These are phyloP conservation scores for Cymbopogon citratus DNA, from an alignment of 176 grass and related monocot genomes.

Conservation along the genomic window DNA sequence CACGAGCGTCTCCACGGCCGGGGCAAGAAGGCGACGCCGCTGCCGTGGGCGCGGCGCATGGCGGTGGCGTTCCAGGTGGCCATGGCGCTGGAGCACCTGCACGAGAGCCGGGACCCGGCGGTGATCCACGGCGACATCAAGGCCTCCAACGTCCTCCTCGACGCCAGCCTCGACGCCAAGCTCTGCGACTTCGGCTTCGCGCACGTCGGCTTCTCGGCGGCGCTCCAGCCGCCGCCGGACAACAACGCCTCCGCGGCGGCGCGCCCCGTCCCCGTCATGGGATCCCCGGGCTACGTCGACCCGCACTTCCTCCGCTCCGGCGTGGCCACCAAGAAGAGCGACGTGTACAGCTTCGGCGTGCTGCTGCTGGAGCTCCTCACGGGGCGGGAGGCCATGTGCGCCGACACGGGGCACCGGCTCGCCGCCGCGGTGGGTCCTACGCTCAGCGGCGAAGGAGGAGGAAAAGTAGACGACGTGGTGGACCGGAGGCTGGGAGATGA, in stretches of 20 bases:
- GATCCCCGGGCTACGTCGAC: conserved; percentile 79
- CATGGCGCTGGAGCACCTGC: conserved; percentile 77
- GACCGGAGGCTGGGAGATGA: conserved; percentile 39
- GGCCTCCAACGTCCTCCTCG: conserved; percentile 68
- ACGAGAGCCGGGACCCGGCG: conserved; percentile 57
- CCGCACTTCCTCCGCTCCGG: conserved; percentile 75
- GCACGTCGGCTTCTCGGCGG: conserved; percentile 51
- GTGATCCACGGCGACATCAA: conserved; percentile 87
- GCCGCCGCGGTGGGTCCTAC: conserved; percentile 30
- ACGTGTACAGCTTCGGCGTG: conserved; percentile 71
- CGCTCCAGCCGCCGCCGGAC: conserved; percentile 25
- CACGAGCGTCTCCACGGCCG: conserved; percentile 32
- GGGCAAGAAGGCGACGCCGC: background rate
- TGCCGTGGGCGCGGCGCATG: conserved; percentile 64
- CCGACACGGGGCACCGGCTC: conserved; percentile 38
- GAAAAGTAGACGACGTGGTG: conserved; percentile 33
- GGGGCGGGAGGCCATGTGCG: conserved; percentile 55
- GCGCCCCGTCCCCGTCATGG: conserved; percentile 33
- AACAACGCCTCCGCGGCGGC: background rate
- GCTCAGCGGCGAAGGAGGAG: conserved; percentile 5
- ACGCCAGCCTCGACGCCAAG: conserved; percentile 43
- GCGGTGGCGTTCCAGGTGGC: conserved; percentile 60
- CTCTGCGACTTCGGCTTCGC: conserved; percentile 84
- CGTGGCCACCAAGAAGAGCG: conserved; percentile 68
- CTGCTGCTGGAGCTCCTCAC: conserved; percentile 63